Percentiles rank a stretch among this genome's conserved stretches.
phyloP scores from a whole-genome alignment of 805 yeast genomes.

The Candida easanensis region DNA sequence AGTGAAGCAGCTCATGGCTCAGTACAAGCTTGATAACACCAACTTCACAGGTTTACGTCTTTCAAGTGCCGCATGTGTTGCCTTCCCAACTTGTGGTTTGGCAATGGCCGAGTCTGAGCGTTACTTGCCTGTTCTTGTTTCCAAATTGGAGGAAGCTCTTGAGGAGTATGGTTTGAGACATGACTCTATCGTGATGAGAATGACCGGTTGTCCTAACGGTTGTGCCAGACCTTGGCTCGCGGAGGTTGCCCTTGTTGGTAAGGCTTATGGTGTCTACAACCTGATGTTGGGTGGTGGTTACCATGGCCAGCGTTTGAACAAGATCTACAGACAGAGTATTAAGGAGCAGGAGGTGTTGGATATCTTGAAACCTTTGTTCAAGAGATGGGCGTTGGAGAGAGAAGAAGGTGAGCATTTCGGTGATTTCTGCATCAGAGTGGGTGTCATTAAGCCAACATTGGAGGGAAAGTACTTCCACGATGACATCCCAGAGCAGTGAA shows the following conservation, averaged over 20 bases:
- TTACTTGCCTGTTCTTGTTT: conserved; percentile 71
- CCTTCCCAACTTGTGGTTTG: conserved; percentile 97
- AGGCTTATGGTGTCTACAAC: conserved; percentile 91
- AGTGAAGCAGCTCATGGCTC: conserved; percentile 60
- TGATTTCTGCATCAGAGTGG: conserved; percentile 83
- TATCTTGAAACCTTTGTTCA: conserved; percentile 80
- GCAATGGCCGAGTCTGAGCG: conserved; percentile 99
- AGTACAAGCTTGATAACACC: conserved; percentile 81
- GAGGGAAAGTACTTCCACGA: conserved; percentile 96
- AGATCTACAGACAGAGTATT: conserved; percentile 81
- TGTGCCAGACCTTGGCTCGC: conserved; percentile 99
- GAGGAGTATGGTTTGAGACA: conserved; percentile 93
- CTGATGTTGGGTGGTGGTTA: conserved; percentile 95
- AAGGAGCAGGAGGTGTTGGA: conserved; percentile 85
- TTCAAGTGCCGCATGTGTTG: conserved; percentile 95
- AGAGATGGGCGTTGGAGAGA: conserved; percentile 93
- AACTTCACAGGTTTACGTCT: conserved; percentile 80
- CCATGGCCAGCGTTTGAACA: conserved; percentile 89
- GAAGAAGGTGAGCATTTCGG: conserved; percentile 92
- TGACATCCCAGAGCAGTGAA: conserved; percentile 62
- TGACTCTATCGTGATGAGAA: conserved; percentile 92
- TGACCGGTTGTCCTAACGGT: conserved; percentile 99
- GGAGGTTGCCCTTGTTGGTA: conserved; percentile 93
- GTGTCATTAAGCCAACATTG: conserved; percentile 82
- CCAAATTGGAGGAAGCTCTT: conserved; percentile 78